These are phyloP conservation scores for Phytophthora pistaciae DNA, from an alignment of 352 stramenopile genomes.

Conservation along the genomic window DNA sequence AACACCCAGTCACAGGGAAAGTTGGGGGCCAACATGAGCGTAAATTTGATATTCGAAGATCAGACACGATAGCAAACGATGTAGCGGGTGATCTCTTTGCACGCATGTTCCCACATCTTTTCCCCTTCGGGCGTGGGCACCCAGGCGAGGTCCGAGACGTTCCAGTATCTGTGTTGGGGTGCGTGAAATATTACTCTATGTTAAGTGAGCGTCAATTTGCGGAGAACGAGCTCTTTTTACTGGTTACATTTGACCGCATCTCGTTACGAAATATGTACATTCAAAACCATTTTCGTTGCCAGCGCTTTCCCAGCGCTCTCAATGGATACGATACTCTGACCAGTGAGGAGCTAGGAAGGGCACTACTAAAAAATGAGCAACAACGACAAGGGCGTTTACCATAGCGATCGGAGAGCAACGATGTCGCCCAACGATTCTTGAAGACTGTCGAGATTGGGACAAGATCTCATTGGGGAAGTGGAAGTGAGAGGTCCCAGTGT, in stretches of 20 bases:
- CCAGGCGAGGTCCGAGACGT: constrained; percentile 3
- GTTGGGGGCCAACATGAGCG: not conserved
- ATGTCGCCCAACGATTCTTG: not conserved
- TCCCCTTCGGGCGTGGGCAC: constrained; percentile 14
- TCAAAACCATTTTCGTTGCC: constrained; percentile 1
- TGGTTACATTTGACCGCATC: constrained; percentile 13
- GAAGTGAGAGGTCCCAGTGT: constrained; percentile 8
- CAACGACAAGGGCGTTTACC: constrained; percentile 1
- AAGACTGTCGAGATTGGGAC: constrained; percentile 7
- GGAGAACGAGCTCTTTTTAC: constrained; percentile 15
- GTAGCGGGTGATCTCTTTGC: not conserved
- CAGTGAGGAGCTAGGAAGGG: not conserved
- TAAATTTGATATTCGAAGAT: not conserved
- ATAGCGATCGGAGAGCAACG: not conserved
- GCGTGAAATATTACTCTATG: constrained; percentile 11
- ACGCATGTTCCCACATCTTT: constrained; percentile 9
- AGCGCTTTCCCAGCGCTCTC: constrained; percentile 4
- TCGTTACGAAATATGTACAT: constrained; percentile 20
- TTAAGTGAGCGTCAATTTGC: constrained; percentile 10
- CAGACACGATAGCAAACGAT: not conserved
- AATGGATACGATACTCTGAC: constrained; percentile 3
- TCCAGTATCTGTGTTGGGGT: constrained; percentile 5
- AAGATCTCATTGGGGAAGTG: constrained; percentile 5
- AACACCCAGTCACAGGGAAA: not conserved
- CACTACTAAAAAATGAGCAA: constrained; percentile 13